Percentiles rank a stretch among this genome's conserved stretches.
These are phyloP conservation scores for Aureobasidium sp. DNA, from an alignment of 2,329 filamentous ascomycete species.

Conservation along the genomic window DNA sequence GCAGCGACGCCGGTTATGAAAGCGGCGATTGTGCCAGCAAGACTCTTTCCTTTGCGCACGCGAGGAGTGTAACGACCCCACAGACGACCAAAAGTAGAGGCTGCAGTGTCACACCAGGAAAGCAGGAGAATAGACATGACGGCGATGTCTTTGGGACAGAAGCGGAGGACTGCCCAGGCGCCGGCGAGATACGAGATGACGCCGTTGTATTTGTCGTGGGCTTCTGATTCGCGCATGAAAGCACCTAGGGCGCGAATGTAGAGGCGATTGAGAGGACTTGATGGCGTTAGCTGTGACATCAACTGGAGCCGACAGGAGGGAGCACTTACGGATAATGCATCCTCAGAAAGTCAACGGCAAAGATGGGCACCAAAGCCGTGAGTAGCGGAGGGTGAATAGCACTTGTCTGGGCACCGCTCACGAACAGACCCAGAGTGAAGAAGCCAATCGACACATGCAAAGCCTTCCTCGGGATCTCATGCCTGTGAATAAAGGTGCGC, in stretches of 20 bases:
- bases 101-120: slow-evolving; percentile 97
- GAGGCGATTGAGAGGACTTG: slow-evolving; percentile 64
- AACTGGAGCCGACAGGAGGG: not conserved
- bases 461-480: slow-evolving; percentile 90
- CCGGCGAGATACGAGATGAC: slow-evolving; percentile 95
- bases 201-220: slow-evolving; percentile 79
- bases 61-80: slow-evolving; percentile 85
- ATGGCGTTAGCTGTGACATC: not conserved
- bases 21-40: slow-evolving; percentile 82
- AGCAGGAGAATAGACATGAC: slow-evolving; percentile 84
- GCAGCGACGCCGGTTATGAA: slow-evolving; percentile 76
- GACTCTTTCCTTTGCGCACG: slow-evolving; percentile 79
- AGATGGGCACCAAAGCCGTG: slow-evolving; percentile 73
- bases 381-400: slow-evolving; percentile 81
- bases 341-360: slow-evolving; percentile 71
- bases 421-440: slow-evolving; percentile 80
- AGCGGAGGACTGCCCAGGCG: slow-evolving; percentile 75
- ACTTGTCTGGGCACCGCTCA: slow-evolving; percentile 65
- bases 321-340: slow-evolving; percentile 58
- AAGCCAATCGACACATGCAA: slow-evolving; percentile 97
- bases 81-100: slow-evolving; percentile 84
- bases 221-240: slow-evolving; percentile 95
- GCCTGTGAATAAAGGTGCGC: slow-evolving; percentile 78
- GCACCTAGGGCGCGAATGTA: slow-evolving; percentile 82
- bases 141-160: slow-evolving; percentile 88